These are phyloP conservation scores for Populus davidiana DNA, from an alignment of 345 rosid genomes.

Conservation along the genomic window DNA sequence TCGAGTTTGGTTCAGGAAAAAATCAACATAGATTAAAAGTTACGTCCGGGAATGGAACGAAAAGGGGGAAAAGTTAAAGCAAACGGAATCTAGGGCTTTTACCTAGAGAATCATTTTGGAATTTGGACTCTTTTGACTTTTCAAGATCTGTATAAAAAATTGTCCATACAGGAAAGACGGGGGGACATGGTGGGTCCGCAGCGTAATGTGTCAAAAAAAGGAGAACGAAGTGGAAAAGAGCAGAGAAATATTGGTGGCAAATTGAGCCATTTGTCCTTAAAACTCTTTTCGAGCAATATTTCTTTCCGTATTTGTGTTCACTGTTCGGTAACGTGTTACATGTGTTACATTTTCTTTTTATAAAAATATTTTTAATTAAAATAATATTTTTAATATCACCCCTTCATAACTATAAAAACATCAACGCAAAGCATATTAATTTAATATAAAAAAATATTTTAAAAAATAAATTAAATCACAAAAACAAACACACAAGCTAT, in stretches of 20 bases:
- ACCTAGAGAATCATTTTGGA: neutral
- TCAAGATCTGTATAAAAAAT: neutral
- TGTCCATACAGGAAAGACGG: neutral
- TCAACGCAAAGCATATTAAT: no score
- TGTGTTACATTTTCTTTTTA: accelerated
- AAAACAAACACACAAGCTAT: no score
- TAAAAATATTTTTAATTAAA: no score
- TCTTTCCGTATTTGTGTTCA: no score
- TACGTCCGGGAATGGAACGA: no score
- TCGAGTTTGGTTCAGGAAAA: no score
- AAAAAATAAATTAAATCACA: no score
- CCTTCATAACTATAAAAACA: no score
- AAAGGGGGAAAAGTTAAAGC: neutral
- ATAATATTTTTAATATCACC: no score
- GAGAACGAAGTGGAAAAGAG: neutral
- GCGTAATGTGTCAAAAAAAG: neutral
- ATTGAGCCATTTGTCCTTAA: neutral
- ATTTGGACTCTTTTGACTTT: neutral
- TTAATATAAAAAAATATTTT: no score
- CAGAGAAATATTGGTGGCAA: neutral
- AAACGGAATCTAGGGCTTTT: neutral
- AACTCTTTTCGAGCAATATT: neutral
- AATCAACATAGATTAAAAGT: no score
- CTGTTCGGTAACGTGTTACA: no score
- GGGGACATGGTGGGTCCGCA: neutral